Evolutionary conservation across 345 rosid genomes (phyloP), one percentile per base, ranked within the genome.

Genomic region (Nasturtium officinale): DNA sequence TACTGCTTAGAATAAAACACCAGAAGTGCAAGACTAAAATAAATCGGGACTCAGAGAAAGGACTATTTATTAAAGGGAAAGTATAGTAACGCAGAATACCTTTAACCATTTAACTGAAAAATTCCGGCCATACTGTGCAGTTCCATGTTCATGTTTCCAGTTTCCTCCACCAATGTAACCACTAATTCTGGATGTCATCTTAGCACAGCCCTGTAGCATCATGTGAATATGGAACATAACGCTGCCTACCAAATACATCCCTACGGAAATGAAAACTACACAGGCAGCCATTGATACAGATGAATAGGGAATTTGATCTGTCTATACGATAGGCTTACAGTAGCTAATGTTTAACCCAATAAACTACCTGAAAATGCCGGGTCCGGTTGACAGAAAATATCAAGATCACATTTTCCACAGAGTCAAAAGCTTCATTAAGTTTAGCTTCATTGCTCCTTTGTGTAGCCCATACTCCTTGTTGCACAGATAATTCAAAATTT

Each of bases 381-480:
- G 98, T 91, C 59, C 97, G 87, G 67, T 95, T 91, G 73, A 95
- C 98, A n/a, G 97, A 95, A 77, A 95, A 95, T 66, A 95, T 84
- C 69, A 95, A 78, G 77, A 95, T 89, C 69, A 95, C 98, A 80
- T 95, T 92, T 77, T 87, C 97, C 68, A 86, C 87, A 60, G 87
- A 77, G 78, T 95, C 99, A 69, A 92, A 90, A 76, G 99, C 98
- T 84, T 95, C 99, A 45, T 92, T 95, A 56, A 95, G 78, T 89
- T 95, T 95, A 45, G 98, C 83, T 83, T 91, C 99, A 79, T 95
- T 92, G 96, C 97, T 95, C 79, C 97, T 85, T 83, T 95, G 98
- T 59, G 99, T 95, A 66, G 99, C 98, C 99, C 98, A 95, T 47
- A 95, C 94, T 70, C 99, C 98, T 90, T 92, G 99, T 80, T 92